phyloP scores from a whole-genome alignment of 169 alveolate genomes.

The Perkinsus marinus region DNA sequence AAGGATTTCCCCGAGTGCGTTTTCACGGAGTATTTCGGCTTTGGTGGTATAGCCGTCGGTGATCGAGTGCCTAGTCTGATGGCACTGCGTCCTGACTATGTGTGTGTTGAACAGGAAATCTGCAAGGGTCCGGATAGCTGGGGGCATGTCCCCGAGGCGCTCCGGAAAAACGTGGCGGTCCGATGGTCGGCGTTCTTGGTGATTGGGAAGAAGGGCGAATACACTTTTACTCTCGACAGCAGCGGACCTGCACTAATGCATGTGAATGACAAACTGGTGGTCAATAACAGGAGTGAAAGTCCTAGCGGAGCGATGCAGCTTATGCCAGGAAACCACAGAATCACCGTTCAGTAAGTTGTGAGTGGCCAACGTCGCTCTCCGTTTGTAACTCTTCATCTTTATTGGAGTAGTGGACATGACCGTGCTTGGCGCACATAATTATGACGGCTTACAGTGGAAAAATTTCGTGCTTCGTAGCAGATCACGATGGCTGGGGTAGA shows the following conservation, averaged over 20 bases:
- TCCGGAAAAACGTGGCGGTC: background rate
- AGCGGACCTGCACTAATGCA: background rate
- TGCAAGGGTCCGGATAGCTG: background rate
- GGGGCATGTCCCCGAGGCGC: background rate
- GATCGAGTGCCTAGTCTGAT: background rate
- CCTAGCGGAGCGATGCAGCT: background rate
- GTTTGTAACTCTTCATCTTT: too few species aligned
- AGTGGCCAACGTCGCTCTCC: too few species aligned
- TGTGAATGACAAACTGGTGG: background rate
- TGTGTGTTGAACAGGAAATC: background rate
- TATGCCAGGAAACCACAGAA: background rate
- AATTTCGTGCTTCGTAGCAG: too few species aligned
- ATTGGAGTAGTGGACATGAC: too few species aligned
- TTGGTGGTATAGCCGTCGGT: constrained; percentile 6
- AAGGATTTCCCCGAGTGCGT: background rate
- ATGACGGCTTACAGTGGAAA: too few species aligned
- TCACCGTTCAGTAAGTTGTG: background rate
- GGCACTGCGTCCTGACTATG: background rate
- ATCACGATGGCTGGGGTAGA: too few species aligned
- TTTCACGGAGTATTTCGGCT: constrained; percentile 16
- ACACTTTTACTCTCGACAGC: constrained; percentile 8
- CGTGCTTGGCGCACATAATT: too few species aligned
- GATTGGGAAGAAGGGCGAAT: constrained; percentile 27
- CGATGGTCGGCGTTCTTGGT: background rate
- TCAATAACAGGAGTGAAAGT: background rate